Evolutionary conservation across 2,329 filamentous ascomycete species (phyloP).

Genomic region (Aspergillus alliaceus): DNA sequence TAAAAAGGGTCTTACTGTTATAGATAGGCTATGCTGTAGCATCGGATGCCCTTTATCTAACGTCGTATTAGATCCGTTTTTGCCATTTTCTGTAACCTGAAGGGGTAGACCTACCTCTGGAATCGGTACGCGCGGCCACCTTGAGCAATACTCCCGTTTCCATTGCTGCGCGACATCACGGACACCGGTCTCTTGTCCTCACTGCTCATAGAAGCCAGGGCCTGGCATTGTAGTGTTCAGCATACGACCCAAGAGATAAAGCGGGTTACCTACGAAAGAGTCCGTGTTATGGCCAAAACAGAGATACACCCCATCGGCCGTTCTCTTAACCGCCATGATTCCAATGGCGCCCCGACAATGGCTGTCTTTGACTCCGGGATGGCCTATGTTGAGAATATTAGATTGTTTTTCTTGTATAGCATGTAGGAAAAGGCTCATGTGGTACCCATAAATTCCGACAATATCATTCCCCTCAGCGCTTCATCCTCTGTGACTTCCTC

Average conservation of each 20-base stretch:
- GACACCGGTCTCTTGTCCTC: constrained; percentile 72
- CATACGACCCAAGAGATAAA: background rate
- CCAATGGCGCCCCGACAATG: constrained; percentile 86
- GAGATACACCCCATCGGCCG: constrained; percentile 70
- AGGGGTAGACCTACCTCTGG: constrained; percentile 21
- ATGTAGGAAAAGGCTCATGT: constrained; percentile 12
- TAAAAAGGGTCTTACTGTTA: background rate
- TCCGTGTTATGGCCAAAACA: constrained; percentile 98
- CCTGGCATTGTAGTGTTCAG: constrained; percentile 42
- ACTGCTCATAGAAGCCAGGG: constrained; percentile 83
- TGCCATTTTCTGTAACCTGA: background rate
- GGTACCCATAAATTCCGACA: constrained; percentile 81
- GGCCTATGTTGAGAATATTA: constrained; percentile 46
- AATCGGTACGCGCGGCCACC: constrained; percentile 38
- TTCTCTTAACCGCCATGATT: constrained; percentile 86
- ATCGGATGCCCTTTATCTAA: background rate
- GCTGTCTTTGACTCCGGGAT: constrained; percentile 79
- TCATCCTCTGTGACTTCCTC: constrained; percentile 74
- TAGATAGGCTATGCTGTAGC: background rate
- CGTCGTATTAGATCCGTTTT: background rate
- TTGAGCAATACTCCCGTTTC: constrained; percentile 53
- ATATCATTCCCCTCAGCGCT: constrained; percentile 73
- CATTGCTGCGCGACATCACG: constrained; percentile 78
- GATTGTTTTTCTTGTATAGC: no score
- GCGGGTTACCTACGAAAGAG: constrained; percentile 55